Base-by-base conservation (phyloP, 2,329 filamentous ascomycete genomes). In the Tolypocladium tropicale region DNA sequence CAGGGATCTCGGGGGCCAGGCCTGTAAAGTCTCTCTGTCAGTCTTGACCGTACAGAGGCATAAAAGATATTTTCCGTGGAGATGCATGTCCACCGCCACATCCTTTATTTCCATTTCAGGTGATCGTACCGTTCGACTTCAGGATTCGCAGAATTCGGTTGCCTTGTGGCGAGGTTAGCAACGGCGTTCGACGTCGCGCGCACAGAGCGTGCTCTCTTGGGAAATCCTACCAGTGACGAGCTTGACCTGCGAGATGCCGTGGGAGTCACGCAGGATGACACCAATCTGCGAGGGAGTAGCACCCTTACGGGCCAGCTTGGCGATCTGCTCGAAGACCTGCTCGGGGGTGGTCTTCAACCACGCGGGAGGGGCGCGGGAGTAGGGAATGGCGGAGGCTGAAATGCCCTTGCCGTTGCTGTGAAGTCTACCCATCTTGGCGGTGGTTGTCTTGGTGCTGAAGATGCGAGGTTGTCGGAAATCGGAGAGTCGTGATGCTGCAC, bases 91-190 rank as follows among this genome's bases (percentile, higher is more conserved):
- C 60, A 62, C 57, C 60, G 57, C 58, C 57, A 61, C 59, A 63
- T 65, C 59, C 57, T 43, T 61, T 30, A 16, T 37, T 55, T 66
- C 60, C 53, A 9, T 11, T 66, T 72, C 61, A 70, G 63, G 70
- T 65, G 54, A 81, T 78, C 88, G 80, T 97, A 97, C 94, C 94
- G 78, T 83, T 89, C 70, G 88, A 88, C 87, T 96, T 97, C 70
- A 99, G 85, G 81, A 99, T 97, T 78, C 94, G 89, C 73, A 99
- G 90, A 76, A 99, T 96, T 85, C 96, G 95, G 90, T 99, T 99
- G 81, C 94, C 93, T 92, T 67, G n/a, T 23, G 54, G 51, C 65
- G 61, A 57, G n/a, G 70, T 79, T 68, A 80, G 74, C 64, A 64
- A 61, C 58, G n/a, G 14, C 37, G 46, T 25, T 25, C 25, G 18